These are phyloP conservation scores for Solanum corneliomulleri DNA, from an alignment of 257 asterid genomes.

Conservation along the genomic window DNA sequence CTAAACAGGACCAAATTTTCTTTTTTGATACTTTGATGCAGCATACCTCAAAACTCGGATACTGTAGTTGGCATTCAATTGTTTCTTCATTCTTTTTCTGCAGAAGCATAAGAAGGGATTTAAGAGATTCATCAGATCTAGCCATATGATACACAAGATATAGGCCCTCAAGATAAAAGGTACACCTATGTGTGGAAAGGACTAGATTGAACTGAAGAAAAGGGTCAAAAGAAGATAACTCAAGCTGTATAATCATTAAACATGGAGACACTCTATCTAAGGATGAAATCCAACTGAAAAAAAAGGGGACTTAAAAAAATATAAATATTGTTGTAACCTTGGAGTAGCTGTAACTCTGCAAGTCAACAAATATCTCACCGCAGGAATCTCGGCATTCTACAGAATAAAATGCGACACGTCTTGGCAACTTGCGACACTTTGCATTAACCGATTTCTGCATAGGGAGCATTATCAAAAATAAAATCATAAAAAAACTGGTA, in stretches of 20 bases:
- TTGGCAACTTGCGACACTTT: slow-evolving; percentile 69
- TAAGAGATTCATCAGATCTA: neutral
- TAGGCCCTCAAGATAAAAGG: neutral
- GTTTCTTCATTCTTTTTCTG: slow-evolving; percentile 75
- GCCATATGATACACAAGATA: neutral
- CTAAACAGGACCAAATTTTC: neutral
- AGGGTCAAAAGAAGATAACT: neutral
- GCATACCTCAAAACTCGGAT: slow-evolving; percentile 79
- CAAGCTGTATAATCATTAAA: neutral
- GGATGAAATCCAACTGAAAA: neutral
- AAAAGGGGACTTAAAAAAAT: neutral
- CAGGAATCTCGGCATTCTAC: slow-evolving; percentile 93
- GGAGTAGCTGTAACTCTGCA: slow-evolving; percentile 73
- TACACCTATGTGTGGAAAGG: neutral
- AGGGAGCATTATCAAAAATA: neutral
- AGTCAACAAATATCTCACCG: slow-evolving; percentile 90
- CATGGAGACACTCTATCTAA: neutral
- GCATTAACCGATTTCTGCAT: slow-evolving; percentile 67
- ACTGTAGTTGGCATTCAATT: slow-evolving; percentile 49
- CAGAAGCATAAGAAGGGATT: neutral
- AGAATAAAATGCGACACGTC: slow-evolving; percentile 67
- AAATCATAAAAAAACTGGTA: neutral
- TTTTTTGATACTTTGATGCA: neutral
- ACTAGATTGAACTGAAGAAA: neutral
- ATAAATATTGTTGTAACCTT: slow-evolving; percentile 32